These are phyloP conservation scores for Brassica nigra DNA, from an alignment of 345 rosid species.

Conservation along the genomic window DNA sequence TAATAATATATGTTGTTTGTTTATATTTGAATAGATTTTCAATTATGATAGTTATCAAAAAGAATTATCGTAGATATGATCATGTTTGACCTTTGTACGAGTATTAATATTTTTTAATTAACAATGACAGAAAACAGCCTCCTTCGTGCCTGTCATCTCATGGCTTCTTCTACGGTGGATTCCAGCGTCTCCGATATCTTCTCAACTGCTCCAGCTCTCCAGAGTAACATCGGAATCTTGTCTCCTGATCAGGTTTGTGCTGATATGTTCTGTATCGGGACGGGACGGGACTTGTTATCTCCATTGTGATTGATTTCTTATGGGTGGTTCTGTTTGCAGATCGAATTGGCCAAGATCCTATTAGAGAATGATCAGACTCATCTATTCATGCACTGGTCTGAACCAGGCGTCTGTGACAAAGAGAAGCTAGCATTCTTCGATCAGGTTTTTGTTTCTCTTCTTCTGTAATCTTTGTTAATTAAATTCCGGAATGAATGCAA, in stretches of 20 bases:
- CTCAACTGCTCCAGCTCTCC: constrained; percentile 61
- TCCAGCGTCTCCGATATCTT: constrained; percentile 47
- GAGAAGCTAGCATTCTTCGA: constrained; percentile 64
- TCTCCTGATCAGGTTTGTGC: constrained; percentile 59
- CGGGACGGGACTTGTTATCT: background rate
- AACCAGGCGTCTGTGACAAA: constrained; percentile 65
- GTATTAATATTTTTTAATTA: background rate
- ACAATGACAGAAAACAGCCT: background rate
- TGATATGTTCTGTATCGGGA: background rate
- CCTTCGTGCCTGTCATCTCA: constrained; percentile 6
- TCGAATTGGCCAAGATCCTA: constrained; percentile 74
- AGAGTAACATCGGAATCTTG: constrained; percentile 55
- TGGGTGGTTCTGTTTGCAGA: constrained; percentile 43
- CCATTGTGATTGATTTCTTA: constrained; percentile 5
- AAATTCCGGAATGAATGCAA: background rate
- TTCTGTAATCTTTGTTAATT: background rate
- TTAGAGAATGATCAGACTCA: constrained; percentile 73
- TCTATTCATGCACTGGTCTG: constrained; percentile 76
- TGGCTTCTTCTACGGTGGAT: constrained; percentile 41
- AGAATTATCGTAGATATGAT: background rate
- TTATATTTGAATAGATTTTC: background rate
- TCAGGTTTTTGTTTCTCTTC: constrained; percentile 52
- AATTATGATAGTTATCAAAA: background rate
- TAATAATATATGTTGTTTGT: background rate
- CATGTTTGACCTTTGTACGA: background rate